Evolutionary conservation across 352 stramenopile species (phyloP).

Genomic region (Phytophthora nicotianae): DNA sequence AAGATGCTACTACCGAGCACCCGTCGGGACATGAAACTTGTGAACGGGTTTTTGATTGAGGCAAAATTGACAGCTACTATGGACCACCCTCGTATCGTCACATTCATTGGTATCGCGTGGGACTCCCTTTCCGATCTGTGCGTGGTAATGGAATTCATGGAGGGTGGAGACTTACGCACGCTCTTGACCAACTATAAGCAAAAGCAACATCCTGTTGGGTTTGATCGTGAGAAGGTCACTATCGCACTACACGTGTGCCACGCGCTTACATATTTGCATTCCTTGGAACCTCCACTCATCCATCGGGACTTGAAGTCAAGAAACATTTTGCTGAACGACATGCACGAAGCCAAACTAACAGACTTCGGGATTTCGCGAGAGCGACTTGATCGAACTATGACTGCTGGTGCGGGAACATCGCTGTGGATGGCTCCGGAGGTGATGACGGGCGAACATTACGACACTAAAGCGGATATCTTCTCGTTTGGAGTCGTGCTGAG

Average conservation of each 20-base stretch:
- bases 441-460: neutral
- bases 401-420: neutral
- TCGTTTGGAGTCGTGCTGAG: constrained; percentile 5
- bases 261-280: neutral
- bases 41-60: neutral
- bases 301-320: constrained; percentile 1
- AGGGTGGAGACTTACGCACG: neutral
- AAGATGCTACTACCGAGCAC: constrained; percentile 13
- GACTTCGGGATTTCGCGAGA: constrained; percentile 7
- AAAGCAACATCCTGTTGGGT: neutral
- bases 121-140: neutral
- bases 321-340: constrained; percentile 11
- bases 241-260: neutral
- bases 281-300: neutral
- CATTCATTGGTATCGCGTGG: neutral
- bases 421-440: neutral
- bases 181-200: neutral
- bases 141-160: neutral
- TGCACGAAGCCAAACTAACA: constrained; percentile 5
- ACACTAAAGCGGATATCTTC: neutral
- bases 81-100: neutral
- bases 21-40: neutral
- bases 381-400: constrained; percentile 12
- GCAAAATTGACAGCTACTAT: neutral
- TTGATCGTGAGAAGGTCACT: neutral